Evolutionary conservation across 2,329 filamentous ascomycete genomes (phyloP), one percentile per base, ranked within the genome.

Genomic region (Fusarium sp.): DNA sequence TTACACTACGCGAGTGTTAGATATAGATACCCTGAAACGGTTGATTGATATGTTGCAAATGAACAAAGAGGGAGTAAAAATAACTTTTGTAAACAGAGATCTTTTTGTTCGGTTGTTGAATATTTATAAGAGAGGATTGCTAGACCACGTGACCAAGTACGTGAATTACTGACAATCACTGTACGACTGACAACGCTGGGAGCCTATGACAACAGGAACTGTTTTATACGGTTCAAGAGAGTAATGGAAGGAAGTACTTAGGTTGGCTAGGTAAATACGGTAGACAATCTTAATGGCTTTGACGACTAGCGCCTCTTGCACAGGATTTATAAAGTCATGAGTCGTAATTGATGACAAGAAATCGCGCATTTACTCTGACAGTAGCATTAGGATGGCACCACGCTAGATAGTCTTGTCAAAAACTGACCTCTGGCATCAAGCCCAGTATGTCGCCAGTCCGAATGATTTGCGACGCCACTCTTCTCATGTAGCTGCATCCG

Each of bases 311-410:
- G 71, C 69, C 66, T 70, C 57, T 74, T 63, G 65, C 65, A 70
- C 54, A 50, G 52, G 64, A 58, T 74, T 74, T 77, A 77, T 77
- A 77, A 71, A 74, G 68, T 69, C 69, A 71, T 59, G 55, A 72
- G 58, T 70, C 68, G 62, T 74, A 59, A 75, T 54, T 59, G 63
- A 66, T 74, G 72, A 42, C 43, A 60, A 63, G 46, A 56, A 53
- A 53, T 57, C 57, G 29, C 41, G 43, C 50, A 50, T 56, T 59
- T 57, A 61, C 18, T 66, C 58, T 43, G 50, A 56, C 38, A 38
- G 31, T 44, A 57, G 53, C 29, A 39, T 43, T 57, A 18, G 35
- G 21, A 39, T 37, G 33, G 31, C 43, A 33, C 29, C 29, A 52
- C 44, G n/a, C 23, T 26, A 43, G 23, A 33, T n/a, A n/a, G 15